Conservation (phyloP, 1,284 basidiomycete genomes). For the Boletus smithii region DNA sequence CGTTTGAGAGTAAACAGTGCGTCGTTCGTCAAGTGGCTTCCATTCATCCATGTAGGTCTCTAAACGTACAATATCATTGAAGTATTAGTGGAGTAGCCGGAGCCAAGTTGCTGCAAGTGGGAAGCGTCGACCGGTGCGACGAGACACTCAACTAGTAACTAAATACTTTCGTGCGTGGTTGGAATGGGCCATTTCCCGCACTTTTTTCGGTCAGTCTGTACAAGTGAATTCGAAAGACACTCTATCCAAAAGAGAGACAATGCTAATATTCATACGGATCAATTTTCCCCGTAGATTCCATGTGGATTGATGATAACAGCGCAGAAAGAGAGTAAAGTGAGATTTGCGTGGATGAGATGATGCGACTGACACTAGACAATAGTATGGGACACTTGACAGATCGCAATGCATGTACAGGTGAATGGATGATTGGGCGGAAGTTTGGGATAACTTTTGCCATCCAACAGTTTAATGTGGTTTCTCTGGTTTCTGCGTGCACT, state of each 20-base stretch:
- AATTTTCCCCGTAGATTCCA: background rate
- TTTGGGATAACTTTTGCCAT: constrained; percentile 4
- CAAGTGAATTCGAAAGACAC: constrained; percentile 4
- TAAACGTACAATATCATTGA: background rate
- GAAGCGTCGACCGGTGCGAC: no score
- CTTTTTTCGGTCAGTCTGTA: background rate
- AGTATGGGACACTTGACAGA: background rate
- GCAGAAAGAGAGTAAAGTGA: background rate
- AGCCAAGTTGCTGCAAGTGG: no score
- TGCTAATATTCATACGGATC: constrained; percentile 15
- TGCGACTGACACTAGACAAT: constrained; percentile 9
- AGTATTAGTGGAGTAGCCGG: no score
- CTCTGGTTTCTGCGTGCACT: background rate
- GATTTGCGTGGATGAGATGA: background rate
- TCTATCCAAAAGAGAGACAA: background rate
- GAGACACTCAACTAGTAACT: background rate
- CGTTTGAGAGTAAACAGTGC: background rate
- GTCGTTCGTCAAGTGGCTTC: background rate
- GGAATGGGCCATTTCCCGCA: background rate
- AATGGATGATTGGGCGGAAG: background rate
- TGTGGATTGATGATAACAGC: background rate
- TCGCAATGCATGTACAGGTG: background rate
- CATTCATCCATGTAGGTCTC: background rate
- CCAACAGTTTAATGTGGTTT: constrained; percentile 8
- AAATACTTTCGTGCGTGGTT: background rate